These are phyloP conservation scores for Fusarium pseudograminearum DNA, from an alignment of 2,329 filamentous ascomycete genomes.

Conservation along the genomic window DNA sequence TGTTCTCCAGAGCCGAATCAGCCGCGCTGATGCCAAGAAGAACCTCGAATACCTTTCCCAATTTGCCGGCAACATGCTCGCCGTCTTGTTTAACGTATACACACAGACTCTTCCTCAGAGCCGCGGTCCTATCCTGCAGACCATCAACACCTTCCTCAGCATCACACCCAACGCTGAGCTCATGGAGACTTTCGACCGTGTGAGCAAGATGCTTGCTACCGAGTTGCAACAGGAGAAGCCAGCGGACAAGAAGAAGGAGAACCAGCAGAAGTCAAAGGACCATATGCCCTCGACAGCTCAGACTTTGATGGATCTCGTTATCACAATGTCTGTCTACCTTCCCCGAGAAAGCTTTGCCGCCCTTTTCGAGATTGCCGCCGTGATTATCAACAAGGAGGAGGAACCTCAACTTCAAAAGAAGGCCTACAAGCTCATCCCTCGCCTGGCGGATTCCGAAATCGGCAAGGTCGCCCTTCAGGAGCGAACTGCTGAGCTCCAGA, in stretches of 20 bases:
- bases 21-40: slow-evolving; percentile 78
- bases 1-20: slow-evolving; percentile 81
- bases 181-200: slow-evolving; percentile 87
- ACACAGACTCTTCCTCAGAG: slow-evolving; percentile 95
- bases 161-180: slow-evolving; percentile 84
- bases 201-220: slow-evolving; percentile 83
- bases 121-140: slow-evolving; percentile 89
- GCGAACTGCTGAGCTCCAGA: slow-evolving; percentile 81
- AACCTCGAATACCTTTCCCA: slow-evolving; percentile 84
- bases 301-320: slow-evolving; percentile 95
- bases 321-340: slow-evolving; percentile 94
- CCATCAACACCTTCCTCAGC: slow-evolving; percentile 94
- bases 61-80: slow-evolving; percentile 89
- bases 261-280: slow-evolving; percentile 67
- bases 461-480: slow-evolving; percentile 82
- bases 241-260: slow-evolving; percentile 70
- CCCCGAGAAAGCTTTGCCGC: slow-evolving; percentile 85
- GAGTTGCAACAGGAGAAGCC: slow-evolving; percentile 71
- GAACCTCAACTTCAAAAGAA: slow-evolving; percentile 98
- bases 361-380: slow-evolving; percentile 87
- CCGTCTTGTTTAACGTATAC: slow-evolving; percentile 99
- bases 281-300: slow-evolving; percentile 93
- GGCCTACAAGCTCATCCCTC: slow-evolving; percentile 96
- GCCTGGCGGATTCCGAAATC: slow-evolving; percentile 82
- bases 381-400: slow-evolving; percentile 82